Conservation (phyloP, 192 early-diverging fungal genomes). For the Linnemannia exigua region DNA sequence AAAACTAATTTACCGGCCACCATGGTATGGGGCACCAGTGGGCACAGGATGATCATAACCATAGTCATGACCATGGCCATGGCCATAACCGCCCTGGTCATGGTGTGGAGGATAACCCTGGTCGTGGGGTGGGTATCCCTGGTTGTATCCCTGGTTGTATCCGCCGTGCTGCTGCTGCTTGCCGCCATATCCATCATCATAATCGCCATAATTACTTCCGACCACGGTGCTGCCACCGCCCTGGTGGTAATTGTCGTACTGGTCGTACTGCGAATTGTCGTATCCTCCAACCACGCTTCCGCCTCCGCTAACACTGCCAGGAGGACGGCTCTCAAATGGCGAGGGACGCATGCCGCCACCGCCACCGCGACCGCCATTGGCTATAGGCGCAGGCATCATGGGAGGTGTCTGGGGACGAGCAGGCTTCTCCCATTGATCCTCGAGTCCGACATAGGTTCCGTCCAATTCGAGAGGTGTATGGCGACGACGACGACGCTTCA, state of each 20-base stretch:
- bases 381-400: conserved; percentile 30
- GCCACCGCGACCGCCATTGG: conserved; percentile 21
- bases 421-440: conserved; percentile 51
- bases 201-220: neutral
- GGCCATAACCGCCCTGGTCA: neutral
- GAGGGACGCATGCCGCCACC: conserved; percentile 14
- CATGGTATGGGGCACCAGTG: conserved; percentile 27
- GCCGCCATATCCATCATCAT: conserved; percentile 23
- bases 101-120: conserved; percentile 15
- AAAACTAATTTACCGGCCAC: conserved; percentile 4
- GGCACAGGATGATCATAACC: conserved; percentile 44
- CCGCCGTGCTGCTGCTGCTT: conserved; percentile 17
- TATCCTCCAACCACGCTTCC: conserved; percentile 45
- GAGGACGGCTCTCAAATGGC: conserved; percentile 43
- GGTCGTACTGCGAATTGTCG: conserved; percentile 28
- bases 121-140: neutral
- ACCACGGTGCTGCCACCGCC: neutral
- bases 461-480: conserved; percentile 45
- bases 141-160: conserved; percentile 9
- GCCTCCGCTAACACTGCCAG: conserved; percentile 11
- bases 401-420: conserved; percentile 25
- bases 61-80: conserved; percentile 21
- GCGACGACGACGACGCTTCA: conserved; percentile 47
- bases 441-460: conserved; percentile 32
- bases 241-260: conserved; percentile 23